Evolutionary conservation across 352 stramenopile species (phyloP), one percentile per base, ranked within the genome.

Genomic region (Phytophthora idaei): DNA sequence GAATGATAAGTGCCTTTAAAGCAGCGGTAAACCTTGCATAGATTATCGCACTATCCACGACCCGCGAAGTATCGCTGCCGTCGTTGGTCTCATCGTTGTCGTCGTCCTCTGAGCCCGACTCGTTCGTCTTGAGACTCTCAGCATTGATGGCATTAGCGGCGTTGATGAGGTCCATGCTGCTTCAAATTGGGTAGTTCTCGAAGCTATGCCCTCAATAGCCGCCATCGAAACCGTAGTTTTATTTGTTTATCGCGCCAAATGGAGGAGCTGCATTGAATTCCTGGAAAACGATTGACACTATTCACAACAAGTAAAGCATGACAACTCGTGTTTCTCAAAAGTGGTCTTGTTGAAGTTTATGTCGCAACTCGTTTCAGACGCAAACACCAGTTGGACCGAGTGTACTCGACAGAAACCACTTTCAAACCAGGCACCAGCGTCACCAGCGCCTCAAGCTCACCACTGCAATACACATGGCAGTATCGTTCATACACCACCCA

Each of bases 401-500:
- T 92, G 69, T 93, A 92, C 53, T 89, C 73, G 11, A 77, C 78
- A n/a, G 84, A 79, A 29, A 80, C 54, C 28, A 93, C 61, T 28
- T 77, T 37, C n/a, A 95, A 73, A 1, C 78, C 75, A 7, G 80
- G 76, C 9, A 91, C 74, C 52, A 90, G 73, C 3, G 17, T 57
- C 28, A 95, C 73, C 39, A 95, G 60, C 7, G 67, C 62, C 61
- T 95, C 85, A 4, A 95, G 67, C 49, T 95, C 87, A 0, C 85
- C 81, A 34, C 74, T 77, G 34, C 78, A 67, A 53, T 93, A 95
- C 34, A 95, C 84, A 64, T 95, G 87, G 48, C 87, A 95, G 64
- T 95, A 95, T 36, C 87, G 77, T 49, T 94, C 71, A 60, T 92
- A 95, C 0, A 93, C 77, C 44, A 93, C 77, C 87, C 87, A 95